Evolutionary conservation across 2,329 filamentous ascomycete genomes (phyloP).

Genomic region (Claviceps monticola): DNA sequence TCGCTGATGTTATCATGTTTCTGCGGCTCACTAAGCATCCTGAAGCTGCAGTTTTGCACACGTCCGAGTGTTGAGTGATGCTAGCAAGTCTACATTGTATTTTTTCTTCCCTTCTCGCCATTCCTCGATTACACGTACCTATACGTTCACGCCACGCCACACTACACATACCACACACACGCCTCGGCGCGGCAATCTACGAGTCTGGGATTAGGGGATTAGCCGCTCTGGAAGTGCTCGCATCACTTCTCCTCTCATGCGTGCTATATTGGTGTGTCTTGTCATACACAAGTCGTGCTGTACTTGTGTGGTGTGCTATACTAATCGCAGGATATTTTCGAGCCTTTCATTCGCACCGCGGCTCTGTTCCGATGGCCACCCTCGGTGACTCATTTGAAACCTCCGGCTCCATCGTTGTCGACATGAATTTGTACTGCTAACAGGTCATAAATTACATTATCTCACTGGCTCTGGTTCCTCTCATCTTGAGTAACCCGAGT

Average conservation of each 20-base stretch:
- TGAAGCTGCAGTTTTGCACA: not conserved
- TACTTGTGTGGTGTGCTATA: too few relatives aligned
- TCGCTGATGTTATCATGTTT: too few relatives aligned
- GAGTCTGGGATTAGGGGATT: not conserved
- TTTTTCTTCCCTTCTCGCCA: not conserved
- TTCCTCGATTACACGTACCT: not conserved
- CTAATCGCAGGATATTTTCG: too few relatives aligned
- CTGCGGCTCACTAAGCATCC: not conserved
- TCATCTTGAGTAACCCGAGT: not conserved
- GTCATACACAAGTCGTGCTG: not conserved
- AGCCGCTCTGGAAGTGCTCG: not conserved
- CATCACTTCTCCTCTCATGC: not conserved
- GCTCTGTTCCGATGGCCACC: not conserved
- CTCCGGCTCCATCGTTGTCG: not conserved
- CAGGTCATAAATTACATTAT: too few relatives aligned
- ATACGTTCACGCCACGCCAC: not conserved
- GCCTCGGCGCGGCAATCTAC: constrained; percentile 1
- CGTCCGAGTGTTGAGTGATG: too few relatives aligned
- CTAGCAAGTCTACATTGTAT: not conserved
- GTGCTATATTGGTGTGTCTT: not conserved
- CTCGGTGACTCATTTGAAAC: not conserved
- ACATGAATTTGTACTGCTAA: too few relatives aligned
- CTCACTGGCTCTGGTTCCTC: not conserved
- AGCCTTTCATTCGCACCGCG: not conserved
- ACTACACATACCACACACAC: not conserved